Evolutionary conservation across 768 basidiomycete genomes (phyloP).

Genomic region (Phanerochaete carnosa): DNA sequence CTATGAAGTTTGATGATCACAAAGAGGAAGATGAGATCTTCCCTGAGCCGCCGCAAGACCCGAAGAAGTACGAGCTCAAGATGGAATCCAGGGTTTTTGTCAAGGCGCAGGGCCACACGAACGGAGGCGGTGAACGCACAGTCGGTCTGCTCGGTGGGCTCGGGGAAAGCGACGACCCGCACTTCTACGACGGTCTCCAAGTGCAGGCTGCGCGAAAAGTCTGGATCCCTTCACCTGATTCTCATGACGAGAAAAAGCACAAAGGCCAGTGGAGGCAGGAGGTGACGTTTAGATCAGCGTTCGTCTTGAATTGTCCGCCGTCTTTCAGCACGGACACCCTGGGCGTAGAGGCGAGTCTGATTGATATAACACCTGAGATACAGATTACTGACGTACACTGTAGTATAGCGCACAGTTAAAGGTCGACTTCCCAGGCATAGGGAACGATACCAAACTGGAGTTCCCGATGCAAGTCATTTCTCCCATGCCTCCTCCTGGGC

Average conservation of each 20-base stretch:
- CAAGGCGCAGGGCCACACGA: constrained; percentile 5
- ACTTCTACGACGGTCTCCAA: constrained; percentile 4
- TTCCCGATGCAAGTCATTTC: constrained; percentile 17
- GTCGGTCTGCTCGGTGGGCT: constrained; percentile 4
- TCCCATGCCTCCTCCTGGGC: constrained; percentile 7
- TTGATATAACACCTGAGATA: neutral
- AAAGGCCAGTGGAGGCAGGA: constrained; percentile 19
- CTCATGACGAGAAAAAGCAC: constrained; percentile 9
- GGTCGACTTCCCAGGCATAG: constrained; percentile 19
- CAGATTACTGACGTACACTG: neutral
- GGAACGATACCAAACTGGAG: constrained; percentile 15
- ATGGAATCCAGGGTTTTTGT: constrained; percentile 13
- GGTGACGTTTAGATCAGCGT: constrained; percentile 13
- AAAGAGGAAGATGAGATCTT: constrained; percentile 15
- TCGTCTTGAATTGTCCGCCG: constrained; percentile 13
- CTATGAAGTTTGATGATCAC: constrained; percentile 12
- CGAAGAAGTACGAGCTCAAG: constrained; percentile 14
- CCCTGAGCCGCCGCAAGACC: constrained; percentile 13
- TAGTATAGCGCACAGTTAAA: constrained; percentile 15
- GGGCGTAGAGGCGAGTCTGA: constrained; percentile 11
- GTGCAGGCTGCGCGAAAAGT: constrained; percentile 13
- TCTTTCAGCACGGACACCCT: constrained; percentile 14
- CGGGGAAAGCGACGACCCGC: neutral
- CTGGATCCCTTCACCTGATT: constrained; percentile 12
- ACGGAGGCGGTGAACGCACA: constrained; percentile 8